Conservation (phyloP, 495 filamentous ascomycete genomes). For the Trichocladium antarcticum region DNA sequence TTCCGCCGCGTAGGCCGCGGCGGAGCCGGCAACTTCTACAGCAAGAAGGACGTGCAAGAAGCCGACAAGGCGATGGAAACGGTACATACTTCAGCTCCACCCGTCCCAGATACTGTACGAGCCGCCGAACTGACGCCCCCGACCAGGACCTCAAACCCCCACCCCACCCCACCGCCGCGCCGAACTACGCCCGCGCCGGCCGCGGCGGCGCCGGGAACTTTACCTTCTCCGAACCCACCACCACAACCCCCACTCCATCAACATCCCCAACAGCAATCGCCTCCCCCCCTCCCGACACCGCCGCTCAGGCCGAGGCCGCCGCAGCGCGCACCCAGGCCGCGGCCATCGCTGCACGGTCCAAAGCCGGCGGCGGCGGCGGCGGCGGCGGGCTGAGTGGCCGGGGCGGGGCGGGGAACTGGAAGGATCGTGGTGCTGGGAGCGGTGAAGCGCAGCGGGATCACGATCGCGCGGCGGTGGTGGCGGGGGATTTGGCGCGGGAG, state of each 20-base stretch:
- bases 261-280: conserved; percentile 21
- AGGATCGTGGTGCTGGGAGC: conserved; percentile 17
- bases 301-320: conserved; percentile 5
- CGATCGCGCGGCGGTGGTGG: conserved; percentile 10
- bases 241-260: neutral
- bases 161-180: conserved; percentile 11
- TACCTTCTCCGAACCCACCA: neutral
- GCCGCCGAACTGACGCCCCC: neutral
- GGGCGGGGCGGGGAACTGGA: conserved; percentile 52
- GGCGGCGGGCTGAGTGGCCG: conserved; percentile 28
- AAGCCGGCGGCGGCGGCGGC: conserved; percentile 6
- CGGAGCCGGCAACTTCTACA: conserved; percentile 54
- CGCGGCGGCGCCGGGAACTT: conserved; percentile 51
- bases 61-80: conserved; percentile 21
- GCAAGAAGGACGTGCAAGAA: conserved; percentile 42
- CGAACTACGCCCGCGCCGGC: conserved; percentile 40
- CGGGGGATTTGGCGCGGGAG: conserved; percentile 27
- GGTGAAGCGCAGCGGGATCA: conserved; percentile 21
- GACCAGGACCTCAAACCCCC: conserved; percentile 38
- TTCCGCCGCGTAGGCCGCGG: conserved; percentile 38
- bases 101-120: neutral
- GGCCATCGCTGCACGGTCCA: conserved; percentile 13
- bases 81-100: conserved; percentile 18
- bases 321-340: conserved; percentile 6
- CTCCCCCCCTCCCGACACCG: conserved; percentile 16